A percentile compares a stretch with the other conserved stretches of the same genome.
These are phyloP conservation scores for Lasiosphaeriaceae sp. DNA, from an alignment of 495 filamentous ascomycete species.

Conservation along the genomic window DNA sequence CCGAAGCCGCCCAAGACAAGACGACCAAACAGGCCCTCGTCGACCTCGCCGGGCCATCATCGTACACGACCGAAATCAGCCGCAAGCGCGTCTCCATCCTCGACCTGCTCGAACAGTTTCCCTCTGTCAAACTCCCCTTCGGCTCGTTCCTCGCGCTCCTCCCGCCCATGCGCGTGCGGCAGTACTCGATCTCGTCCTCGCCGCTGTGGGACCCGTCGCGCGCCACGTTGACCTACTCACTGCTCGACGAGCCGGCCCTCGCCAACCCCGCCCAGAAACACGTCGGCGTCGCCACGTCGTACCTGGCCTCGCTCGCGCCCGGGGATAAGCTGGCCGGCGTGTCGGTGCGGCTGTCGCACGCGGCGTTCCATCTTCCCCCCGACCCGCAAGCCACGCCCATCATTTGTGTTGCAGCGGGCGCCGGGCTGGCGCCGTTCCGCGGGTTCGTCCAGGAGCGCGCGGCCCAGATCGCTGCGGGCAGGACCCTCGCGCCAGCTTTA, in stretches of 20 bases:
- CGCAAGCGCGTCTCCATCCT: slow-evolving; percentile 59
- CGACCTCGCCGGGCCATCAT: slow-evolving; percentile 43
- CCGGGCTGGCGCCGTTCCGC: slow-evolving; percentile 64
- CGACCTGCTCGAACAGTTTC: slow-evolving; percentile 60
- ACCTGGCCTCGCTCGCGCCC: slow-evolving; percentile 53
- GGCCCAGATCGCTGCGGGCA: slow-evolving; percentile 48
- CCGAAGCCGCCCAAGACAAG: slow-evolving; percentile 39
- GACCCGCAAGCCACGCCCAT: slow-evolving; percentile 59
- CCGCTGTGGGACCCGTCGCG: slow-evolving; percentile 54
- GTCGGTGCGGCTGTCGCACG: slow-evolving; percentile 53
- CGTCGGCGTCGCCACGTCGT: slow-evolving; percentile 57
- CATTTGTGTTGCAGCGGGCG: slow-evolving; percentile 56
- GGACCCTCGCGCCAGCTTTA: slow-evolving; percentile 53
- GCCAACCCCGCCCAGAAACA: slow-evolving; percentile 43
- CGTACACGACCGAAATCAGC: slow-evolving; percentile 51
- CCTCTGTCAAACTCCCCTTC: slow-evolving; percentile 53
- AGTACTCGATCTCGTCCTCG: slow-evolving; percentile 79
- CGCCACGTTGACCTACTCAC: slow-evolving; percentile 63
- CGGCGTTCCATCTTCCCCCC: slow-evolving; percentile 62
- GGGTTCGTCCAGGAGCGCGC: slow-evolving; percentile 69
- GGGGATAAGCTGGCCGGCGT: slow-evolving; percentile 59
- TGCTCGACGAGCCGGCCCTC: slow-evolving; percentile 56
- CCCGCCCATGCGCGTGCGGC: slow-evolving; percentile 68
- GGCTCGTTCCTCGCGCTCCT: slow-evolving; percentile 63
- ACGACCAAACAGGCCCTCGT: slow-evolving; percentile 40